Evolutionary conservation across 345 rosid species (phyloP).

Genomic region (Salix koriyanagi): DNA sequence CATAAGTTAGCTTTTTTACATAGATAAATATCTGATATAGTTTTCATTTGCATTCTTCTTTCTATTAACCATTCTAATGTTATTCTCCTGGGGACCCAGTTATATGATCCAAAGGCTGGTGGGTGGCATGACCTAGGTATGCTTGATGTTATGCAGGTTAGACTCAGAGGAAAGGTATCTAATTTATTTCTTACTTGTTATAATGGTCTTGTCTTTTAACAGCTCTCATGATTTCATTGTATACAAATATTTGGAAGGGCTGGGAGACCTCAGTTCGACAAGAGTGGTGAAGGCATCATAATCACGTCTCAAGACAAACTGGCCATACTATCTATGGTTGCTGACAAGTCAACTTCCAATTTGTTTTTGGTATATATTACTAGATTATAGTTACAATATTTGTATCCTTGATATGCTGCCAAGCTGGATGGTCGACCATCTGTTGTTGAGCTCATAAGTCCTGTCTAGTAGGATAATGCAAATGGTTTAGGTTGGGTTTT

Average conservation of each 20-base stretch:
- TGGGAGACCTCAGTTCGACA: slow-evolving; percentile 99
- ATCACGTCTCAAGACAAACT: slow-evolving; percentile 94
- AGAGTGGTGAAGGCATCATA: slow-evolving; percentile 95
- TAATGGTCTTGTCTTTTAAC: background rate
- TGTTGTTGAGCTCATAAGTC: background rate
- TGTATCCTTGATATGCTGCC: background rate
- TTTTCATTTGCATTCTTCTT: background rate
- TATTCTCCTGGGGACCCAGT: slow-evolving; percentile 82
- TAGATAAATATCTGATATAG: background rate
- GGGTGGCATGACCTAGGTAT: slow-evolving; percentile 97
- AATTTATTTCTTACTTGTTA: background rate
- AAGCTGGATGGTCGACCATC: background rate
- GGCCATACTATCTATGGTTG: slow-evolving; percentile 75
- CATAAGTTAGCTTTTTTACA: background rate
- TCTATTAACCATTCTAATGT: slow-evolving; percentile 20
- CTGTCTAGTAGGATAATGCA: background rate
- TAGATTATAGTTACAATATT: background rate
- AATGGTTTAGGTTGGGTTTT: background rate
- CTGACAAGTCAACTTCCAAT: slow-evolving; percentile 92
- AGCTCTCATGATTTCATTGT: slow-evolving; percentile 15
- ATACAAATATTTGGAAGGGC: slow-evolving; percentile 91
- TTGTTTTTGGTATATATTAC: too few relatives aligned
- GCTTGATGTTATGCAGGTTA: slow-evolving; percentile 99
- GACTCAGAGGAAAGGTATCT: background rate
- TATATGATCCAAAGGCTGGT: slow-evolving; percentile 97